These are phyloP conservation scores for Zygoascus meyerae DNA, from an alignment of 1,139 yeast species.

Conservation along the genomic window DNA sequence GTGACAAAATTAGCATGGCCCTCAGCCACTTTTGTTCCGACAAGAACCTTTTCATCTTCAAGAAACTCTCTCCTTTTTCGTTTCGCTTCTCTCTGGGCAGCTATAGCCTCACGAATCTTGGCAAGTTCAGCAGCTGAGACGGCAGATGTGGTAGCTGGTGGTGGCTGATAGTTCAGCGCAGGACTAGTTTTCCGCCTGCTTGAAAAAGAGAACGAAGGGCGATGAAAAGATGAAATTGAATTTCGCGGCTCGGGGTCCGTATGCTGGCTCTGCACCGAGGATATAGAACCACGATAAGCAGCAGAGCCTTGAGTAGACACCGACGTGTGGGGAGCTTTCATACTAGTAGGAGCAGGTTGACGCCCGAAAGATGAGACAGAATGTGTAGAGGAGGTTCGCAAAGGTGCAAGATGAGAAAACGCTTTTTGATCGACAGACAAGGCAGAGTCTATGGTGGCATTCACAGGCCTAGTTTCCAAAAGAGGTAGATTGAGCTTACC, in stretches of 20 bases:
- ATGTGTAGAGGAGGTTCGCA: slow-evolving; percentile 6
- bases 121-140: slow-evolving; percentile 22
- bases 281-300: slow-evolving; percentile 15
- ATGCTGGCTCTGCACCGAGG: slow-evolving; percentile 14
- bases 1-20: slow-evolving; percentile 91
- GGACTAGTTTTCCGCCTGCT: slow-evolving; percentile 21
- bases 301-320: slow-evolving; percentile 13
- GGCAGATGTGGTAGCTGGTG: slow-evolving; percentile 11
- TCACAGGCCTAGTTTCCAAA: background rate
- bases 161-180: slow-evolving; percentile 11
- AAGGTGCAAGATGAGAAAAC: background rate
- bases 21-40: slow-evolving; percentile 80
- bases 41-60: slow-evolving; percentile 60
- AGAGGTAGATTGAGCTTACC: background rate
- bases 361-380: slow-evolving; percentile 1
- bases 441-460: slow-evolving; percentile 11
- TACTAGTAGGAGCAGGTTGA: background rate
- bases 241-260: slow-evolving; percentile 12
- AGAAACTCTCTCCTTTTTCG: slow-evolving; percentile 39
- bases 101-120: slow-evolving; percentile 27
- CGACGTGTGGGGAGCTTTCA: background rate
- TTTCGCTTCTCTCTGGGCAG: slow-evolving; percentile 41
- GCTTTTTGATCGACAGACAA: slow-evolving; percentile 5
- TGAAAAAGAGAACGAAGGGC: slow-evolving; percentile 25
- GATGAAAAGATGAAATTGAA: slow-evolving; percentile 18